A percentile compares a stretch with the other conserved stretches of the same genome.
These are phyloP conservation scores for Asterophora lycoperdoides DNA, from an alignment of 768 basidiomycete genomes.

Conservation along the genomic window DNA sequence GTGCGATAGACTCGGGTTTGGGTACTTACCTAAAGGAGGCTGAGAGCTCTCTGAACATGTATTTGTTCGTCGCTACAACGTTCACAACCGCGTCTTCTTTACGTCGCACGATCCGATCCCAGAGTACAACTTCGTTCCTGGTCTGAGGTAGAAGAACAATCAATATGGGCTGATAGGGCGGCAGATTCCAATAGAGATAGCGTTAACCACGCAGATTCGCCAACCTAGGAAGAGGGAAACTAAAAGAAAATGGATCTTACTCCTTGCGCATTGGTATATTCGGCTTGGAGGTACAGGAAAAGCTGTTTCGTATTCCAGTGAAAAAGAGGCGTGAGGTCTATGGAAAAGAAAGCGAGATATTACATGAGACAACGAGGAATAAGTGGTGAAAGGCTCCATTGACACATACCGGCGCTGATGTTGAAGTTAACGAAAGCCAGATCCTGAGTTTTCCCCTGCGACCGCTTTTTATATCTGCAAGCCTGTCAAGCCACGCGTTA, in stretches of 20 bases:
- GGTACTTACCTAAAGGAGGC: slow-evolving; percentile 67
- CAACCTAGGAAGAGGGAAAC: background rate
- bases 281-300: slow-evolving; percentile 82
- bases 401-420: slow-evolving; percentile 67
- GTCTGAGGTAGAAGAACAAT: slow-evolving; percentile 34
- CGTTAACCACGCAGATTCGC: background rate
- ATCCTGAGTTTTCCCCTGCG: slow-evolving; percentile 65
- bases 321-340: slow-evolving; percentile 81
- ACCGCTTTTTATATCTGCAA: slow-evolving; percentile 45
- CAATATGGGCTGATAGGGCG: background rate
- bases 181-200: background rate
- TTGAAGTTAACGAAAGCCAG: slow-evolving; percentile 80
- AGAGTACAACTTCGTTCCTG: slow-evolving; percentile 78
- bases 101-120: slow-evolving; percentile 88
- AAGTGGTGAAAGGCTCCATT: background rate
- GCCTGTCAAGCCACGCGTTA: background rate
- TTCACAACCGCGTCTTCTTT: slow-evolving; percentile 70
- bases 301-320: slow-evolving; percentile 97
- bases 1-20: background rate
- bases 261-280: slow-evolving; percentile 69
- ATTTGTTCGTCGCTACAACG: slow-evolving; percentile 73
- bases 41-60: slow-evolving; percentile 73
- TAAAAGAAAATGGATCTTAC: slow-evolving; percentile 41
- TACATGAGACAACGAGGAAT: background rate
- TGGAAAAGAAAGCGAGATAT: background rate